Base-by-base conservation (phyloP, 495 filamentous ascomycete genomes). In the Penicillium cinerascens region DNA sequence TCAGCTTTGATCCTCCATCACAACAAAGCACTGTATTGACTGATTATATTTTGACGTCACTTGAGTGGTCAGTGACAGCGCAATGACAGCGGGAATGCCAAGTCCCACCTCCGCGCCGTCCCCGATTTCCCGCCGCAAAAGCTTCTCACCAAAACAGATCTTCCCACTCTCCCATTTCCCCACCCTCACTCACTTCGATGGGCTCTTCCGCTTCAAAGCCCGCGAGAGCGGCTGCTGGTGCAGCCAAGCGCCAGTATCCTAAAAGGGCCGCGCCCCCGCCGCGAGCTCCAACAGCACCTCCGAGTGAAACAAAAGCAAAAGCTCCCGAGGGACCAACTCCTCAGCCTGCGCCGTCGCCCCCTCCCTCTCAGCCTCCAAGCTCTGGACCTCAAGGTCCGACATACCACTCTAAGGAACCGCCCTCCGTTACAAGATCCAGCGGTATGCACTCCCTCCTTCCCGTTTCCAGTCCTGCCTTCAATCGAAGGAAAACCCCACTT, bases 191-290 rank as follows among this genome's bases (percentile, higher is more conserved):
- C 44, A 13, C 29, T 13, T 11, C 8, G 58, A 88, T 88, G 85
- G 85, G 85, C 21, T 76, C 81, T 2, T 77, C 80, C 15, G 60
- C 79, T 29, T 88, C 85, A 6, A 88, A 87, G 68, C 81, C 78
- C 23, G 79, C 73, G 6, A 71, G 71, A 20, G 75, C 81, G 15
- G 80, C 82, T 44, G 76, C 76, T 2, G 61, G 70, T n/a, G 67
- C 75, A 23, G 77, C 75, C 29, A 64, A 77, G 17, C 72, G 79
- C 45, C 76, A 82, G 60, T 86, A 84, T 58, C 82, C 82, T 5
- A 77, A 78, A 47, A 66, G 76, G 39, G 57, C 77, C 9, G 64
- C 74, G 10, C 59, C 69, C 13, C 53, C 70, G 3, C 61, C 72
- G 2, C 57, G 69, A 17, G 44, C 67, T 27, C 45, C 61, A 21